Percentiles rank a stretch among this genome's conserved stretches.
These are phyloP conservation scores for Ajuga reptans DNA, from an alignment of 305 asterid species.

Conservation along the genomic window DNA sequence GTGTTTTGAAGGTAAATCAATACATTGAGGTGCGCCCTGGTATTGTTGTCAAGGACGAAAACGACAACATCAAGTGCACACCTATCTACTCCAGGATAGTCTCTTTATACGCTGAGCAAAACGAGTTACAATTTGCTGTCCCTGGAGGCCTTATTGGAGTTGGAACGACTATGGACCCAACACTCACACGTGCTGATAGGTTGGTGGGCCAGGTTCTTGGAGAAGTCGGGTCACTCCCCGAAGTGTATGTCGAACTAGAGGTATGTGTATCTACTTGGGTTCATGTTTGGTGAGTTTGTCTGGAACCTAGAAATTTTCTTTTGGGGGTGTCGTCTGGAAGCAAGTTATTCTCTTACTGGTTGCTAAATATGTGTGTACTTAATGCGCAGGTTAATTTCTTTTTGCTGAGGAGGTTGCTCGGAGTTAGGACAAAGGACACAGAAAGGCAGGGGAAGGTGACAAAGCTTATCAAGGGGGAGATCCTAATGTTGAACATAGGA, in stretches of 20 bases:
- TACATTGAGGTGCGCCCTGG: conserved; percentile 89
- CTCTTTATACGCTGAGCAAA: conserved; percentile 81
- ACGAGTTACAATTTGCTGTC: conserved; percentile 88
- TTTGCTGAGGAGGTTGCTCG: conserved; percentile 71
- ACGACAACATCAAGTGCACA: conserved; percentile 74
- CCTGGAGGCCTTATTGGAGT: conserved; percentile 99
- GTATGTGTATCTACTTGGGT: conserved; percentile 27
- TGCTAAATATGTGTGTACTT: neutral
- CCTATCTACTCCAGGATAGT: conserved; percentile 90
- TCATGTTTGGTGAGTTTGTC: neutral
- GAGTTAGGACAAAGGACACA: conserved; percentile 87
- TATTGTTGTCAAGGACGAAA: conserved; percentile 87
- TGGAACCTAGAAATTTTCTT: neutral
- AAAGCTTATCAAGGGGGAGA: conserved; percentile 77
- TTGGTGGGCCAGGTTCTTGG: conserved; percentile 99
- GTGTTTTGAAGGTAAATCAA: conserved; percentile 87
- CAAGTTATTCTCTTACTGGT: neutral
- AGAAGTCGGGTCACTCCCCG: conserved; percentile 92
- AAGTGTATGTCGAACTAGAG: conserved; percentile 81
- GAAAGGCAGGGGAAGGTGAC: conserved; percentile 84
- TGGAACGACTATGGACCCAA: conserved; percentile 97
- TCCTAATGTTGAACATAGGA: conserved; percentile 92
- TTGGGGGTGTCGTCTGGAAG: neutral
- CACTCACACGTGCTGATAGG: conserved; percentile 95
- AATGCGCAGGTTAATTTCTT: conserved; percentile 74